These are phyloP conservation scores for Fusarium floridanum DNA, from an alignment of 2,329 filamentous ascomycete species.

Conservation along the genomic window DNA sequence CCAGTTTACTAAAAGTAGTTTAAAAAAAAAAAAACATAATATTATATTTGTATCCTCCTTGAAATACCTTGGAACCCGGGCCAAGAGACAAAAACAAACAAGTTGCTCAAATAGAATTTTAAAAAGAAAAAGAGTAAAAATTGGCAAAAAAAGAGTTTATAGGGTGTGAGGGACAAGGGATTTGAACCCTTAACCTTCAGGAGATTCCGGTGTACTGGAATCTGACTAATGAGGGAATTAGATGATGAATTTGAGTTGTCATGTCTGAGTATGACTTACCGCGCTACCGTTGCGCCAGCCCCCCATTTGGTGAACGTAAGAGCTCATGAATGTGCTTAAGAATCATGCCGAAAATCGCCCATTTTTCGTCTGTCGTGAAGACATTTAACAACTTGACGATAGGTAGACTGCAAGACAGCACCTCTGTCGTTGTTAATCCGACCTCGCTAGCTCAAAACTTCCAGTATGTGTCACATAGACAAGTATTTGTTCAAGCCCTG, in stretches of 20 bases:
- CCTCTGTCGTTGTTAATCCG: not conserved
- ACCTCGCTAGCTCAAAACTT: not conserved
- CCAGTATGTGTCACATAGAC: too few relatives aligned
- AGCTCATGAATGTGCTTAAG: not conserved
- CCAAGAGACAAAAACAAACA: not conserved
- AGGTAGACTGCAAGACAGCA: not conserved
- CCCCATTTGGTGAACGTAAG: not conserved
- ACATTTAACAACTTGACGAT: not conserved
- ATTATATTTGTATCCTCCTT: not conserved
- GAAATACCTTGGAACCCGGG: rapidly evolving
- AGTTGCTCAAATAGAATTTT: not conserved
- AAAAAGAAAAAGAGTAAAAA: not conserved
- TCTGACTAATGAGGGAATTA: not conserved
- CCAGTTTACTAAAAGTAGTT: too few relatives aligned
- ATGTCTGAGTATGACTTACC: not conserved
- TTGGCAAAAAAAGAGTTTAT: not conserved
- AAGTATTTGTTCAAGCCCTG: not conserved
- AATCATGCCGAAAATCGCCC: not conserved
- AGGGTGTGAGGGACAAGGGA: slow-evolving; percentile 3
- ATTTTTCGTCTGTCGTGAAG: not conserved
- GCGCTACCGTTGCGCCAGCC: slow-evolving; percentile 7
- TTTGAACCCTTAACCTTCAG: slow-evolving; percentile 6
- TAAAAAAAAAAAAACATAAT: not conserved
- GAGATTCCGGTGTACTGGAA: not conserved
- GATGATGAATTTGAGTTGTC: not conserved